Base-by-base conservation (phyloP, 352 stramenopile species). In the Salisapilia sapeloensis region DNA sequence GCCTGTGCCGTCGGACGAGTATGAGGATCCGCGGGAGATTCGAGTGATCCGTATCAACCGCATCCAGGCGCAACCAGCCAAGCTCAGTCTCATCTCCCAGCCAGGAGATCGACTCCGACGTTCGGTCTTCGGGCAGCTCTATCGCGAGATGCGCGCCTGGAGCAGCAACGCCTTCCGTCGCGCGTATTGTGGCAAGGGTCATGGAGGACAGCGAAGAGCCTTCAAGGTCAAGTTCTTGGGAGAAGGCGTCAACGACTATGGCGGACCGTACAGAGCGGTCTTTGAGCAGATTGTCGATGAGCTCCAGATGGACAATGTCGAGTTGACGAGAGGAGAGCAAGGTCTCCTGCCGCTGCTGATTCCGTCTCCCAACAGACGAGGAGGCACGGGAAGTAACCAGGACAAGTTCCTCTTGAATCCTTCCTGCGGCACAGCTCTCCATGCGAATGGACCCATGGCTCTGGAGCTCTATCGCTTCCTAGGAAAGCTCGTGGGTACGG, bases 151-250 rank as follows among this genome's bases (percentile, higher is more conserved):
- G 62, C 70, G 80, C 14, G 77, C 63, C 8, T 98, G 93, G 93
- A 93, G 75, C 44, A 69, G 89, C 47, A 91, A 79, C 28, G 92
- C 86, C 18, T 94, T 98, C 38, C 79, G 95, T 7, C 75, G 94
- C 25, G 78, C 89, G 14, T 98, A 98, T 55, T 92, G 96, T 29
- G 92, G 92, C 22, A 97, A 97, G 42, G 92, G 93, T 27, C 93
- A 99, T 40, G 94, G 91, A 19, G 92, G 92, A 4, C 95, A 99
- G 55, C 85, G 94, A 28, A 72, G 95, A 32, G 91, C 92, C 31
- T 99, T 99, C 51, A 98, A 98, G 56, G 92, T 99, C n/a, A 98
- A 98, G 46, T 95, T 99, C 31, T 60, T 98, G 27, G 92, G 92
- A 35, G 94, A 99, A 56, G 93, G 94, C 29, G 95, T 98, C 17